Conservation (phyloP, 148 eudicot species). For the Mesembryanthemum crystallinum region DNA sequence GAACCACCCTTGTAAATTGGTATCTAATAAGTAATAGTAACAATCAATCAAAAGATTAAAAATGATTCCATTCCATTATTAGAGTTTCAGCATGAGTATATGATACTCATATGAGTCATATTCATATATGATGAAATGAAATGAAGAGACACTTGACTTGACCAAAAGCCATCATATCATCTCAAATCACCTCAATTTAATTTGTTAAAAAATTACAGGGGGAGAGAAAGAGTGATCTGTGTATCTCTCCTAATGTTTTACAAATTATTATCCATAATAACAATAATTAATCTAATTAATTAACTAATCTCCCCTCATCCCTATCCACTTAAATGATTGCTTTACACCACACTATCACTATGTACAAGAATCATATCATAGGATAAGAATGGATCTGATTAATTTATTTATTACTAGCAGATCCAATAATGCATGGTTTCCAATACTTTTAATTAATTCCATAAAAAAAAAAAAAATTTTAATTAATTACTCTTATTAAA, state of each 20-base stretch:
- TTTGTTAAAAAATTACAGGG: too few species aligned
- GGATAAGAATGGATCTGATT: conserved; percentile 16
- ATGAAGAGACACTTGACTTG: neutral
- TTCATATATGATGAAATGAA: neutral
- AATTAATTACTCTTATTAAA: neutral
- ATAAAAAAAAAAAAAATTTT: too few species aligned
- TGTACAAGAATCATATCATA: neutral
- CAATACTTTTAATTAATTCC: neutral
- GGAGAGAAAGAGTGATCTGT: neutral
- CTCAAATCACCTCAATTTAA: neutral
- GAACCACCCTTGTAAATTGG: neutral
- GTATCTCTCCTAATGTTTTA: neutral
- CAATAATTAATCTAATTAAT: neutral
- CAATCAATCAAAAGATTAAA: neutral
- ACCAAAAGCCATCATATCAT: conserved; percentile 1
- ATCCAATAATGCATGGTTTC: conserved; percentile 23
- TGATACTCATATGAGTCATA: too few species aligned
- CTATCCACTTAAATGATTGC: neutral
- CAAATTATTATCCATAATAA: neutral
- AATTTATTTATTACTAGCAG: neutral
- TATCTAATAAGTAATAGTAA: too few species aligned
- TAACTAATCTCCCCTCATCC: neutral
- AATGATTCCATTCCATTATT: neutral
- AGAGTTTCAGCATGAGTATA: neutral
- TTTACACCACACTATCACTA: conserved; percentile 16